phyloP scores from a whole-genome alignment of 805 yeast genomes.

The Wickerhamiella hasegawae region DNA sequence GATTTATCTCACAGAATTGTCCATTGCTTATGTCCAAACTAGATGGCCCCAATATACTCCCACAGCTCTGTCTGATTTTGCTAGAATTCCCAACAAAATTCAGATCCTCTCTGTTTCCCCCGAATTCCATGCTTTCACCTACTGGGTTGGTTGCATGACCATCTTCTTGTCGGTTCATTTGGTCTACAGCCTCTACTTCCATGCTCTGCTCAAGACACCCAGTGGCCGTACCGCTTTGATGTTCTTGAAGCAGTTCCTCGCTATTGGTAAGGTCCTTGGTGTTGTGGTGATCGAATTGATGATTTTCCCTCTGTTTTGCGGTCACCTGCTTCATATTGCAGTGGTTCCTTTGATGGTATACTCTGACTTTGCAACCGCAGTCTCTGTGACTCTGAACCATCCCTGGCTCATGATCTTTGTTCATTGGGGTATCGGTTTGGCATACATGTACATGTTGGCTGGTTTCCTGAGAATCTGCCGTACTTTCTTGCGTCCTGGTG shows the following conservation, averaged over 20 bases:
- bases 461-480: constrained; percentile 75
- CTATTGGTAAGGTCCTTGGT: constrained; percentile 57
- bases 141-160: not conserved
- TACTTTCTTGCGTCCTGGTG: constrained; percentile 70
- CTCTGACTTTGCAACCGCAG: constrained; percentile 5
- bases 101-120: too few relatives aligned
- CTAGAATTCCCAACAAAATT: too few relatives aligned
- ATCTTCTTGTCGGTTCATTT: not conserved
- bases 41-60: too few relatives aligned
- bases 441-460: constrained; percentile 79
- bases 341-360: constrained; percentile 37
- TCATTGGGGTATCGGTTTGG: constrained; percentile 63
- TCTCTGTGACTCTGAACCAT: constrained; percentile 3
- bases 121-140: not conserved
- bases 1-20: too few relatives aligned
- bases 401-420: constrained; percentile 10
- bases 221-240: constrained; percentile 6
- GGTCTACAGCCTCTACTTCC: not conserved
- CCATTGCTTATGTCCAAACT: too few relatives aligned
- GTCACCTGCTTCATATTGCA: constrained; percentile 56
- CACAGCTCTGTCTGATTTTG: too few relatives aligned
- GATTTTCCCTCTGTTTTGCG: constrained; percentile 80
- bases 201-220: not conserved
- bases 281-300: constrained; percentile 66
- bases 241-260: constrained; percentile 13